These are phyloP conservation scores for Pilaira anomala DNA, from an alignment of 192 early-diverging fungal genomes.

Conservation along the genomic window DNA sequence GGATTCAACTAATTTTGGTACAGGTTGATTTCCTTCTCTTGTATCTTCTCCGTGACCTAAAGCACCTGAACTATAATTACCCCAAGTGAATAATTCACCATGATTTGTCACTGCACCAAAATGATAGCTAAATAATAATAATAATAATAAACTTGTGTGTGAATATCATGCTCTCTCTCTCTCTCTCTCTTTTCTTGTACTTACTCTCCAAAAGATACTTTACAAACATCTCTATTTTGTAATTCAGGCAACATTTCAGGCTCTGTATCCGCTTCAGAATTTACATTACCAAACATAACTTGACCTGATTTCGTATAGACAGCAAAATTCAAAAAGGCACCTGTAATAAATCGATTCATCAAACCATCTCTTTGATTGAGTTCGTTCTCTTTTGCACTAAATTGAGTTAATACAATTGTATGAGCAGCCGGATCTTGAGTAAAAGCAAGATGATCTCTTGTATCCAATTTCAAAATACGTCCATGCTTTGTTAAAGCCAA, in stretches of 20 bases:
- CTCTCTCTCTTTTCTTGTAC: background rate
- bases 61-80: conserved; percentile 13
- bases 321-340: conserved; percentile 18
- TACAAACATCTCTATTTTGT: conserved; percentile 15
- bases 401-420: conserved; percentile 2
- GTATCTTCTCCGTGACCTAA: conserved; percentile 14
- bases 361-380: background rate
- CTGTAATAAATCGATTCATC: conserved; percentile 11
- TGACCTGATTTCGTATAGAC: conserved; percentile 16
- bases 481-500: conserved; percentile 16
- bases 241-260: background rate
- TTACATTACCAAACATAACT: conserved; percentile 8
- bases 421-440: background rate
- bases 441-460: background rate
- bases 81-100: conserved; percentile 25
- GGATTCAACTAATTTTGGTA: background rate
- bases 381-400: conserved; percentile 9
- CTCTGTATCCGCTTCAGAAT: background rate
- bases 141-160: too few relatives aligned
- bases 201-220: conserved; percentile 30
- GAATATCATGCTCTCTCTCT: background rate
- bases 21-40: background rate
- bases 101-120: conserved; percentile 22
- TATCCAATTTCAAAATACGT: conserved; percentile 10
- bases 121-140: conserved; percentile 21